Conservation (phyloP, 345 rosid species). For the Cardamine chenopodiifolia region DNA sequence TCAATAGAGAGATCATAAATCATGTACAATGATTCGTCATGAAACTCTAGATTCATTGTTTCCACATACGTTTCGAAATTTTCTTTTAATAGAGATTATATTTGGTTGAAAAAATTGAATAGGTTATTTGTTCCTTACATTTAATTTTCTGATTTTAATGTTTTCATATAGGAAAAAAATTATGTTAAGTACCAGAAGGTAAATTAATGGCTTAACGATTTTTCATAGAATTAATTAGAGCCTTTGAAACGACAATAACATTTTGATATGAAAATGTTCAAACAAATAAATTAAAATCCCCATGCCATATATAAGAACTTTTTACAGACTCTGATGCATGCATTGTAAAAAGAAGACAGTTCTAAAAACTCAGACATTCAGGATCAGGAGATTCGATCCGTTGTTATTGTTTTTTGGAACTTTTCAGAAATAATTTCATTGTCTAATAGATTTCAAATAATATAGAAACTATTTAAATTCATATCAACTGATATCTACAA, state of each 20-base stretch:
- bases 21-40: too few relatives aligned
- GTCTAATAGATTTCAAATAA: not conserved
- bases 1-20: too few relatives aligned
- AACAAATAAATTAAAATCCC: not conserved
- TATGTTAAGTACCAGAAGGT: not conserved
- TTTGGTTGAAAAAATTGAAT: not conserved
- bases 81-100: too few relatives aligned
- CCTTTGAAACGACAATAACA: not conserved
- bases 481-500: too few relatives aligned
- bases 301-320: not conserved
- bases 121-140: not conserved
- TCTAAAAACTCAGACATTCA: conserved; percentile 1
- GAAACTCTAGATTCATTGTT: too few relatives aligned
- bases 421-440: conserved; percentile 8
- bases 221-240: not conserved
- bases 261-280: not conserved
- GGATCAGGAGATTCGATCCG: conserved; percentile 5
- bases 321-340: conserved; percentile 31
- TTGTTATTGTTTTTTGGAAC: conserved; percentile 14
- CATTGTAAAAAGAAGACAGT: conserved; percentile 11
- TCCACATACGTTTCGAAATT: too few relatives aligned
- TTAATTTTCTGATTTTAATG: not conserved
- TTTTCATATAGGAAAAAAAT: not conserved
- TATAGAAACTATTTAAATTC: too few relatives aligned
- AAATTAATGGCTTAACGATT: not conserved